A percentile compares a stretch with the other conserved stretches of the same genome.
These are phyloP conservation scores for Ramaria rubella DNA, from an alignment of 768 basidiomycete species.

Conservation along the genomic window DNA sequence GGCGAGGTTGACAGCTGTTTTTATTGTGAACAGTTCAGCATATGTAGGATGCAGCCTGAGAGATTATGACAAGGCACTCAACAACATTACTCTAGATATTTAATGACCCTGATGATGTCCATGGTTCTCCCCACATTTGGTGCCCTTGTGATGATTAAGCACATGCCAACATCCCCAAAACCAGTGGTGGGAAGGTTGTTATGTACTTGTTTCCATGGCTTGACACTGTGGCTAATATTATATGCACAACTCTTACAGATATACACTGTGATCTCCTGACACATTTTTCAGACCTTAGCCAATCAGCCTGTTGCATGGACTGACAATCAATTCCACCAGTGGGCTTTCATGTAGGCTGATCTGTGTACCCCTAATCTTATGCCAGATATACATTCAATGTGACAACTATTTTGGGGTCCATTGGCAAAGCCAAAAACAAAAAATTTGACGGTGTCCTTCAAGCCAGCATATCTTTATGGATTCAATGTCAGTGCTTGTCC, in stretches of 20 bases:
- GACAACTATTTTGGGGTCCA: conserved; percentile 34
- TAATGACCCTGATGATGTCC: too few species aligned
- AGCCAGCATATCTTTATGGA: conserved; percentile 49
- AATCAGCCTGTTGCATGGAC: conserved; percentile 51
- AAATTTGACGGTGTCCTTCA: conserved; percentile 46
- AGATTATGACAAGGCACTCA: too few species aligned
- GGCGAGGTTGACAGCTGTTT: too few species aligned
- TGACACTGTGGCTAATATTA: conserved; percentile 53
- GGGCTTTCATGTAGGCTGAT: not conserved
- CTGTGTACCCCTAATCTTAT: not conserved
- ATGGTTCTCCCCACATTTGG: too few species aligned
- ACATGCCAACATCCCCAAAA: too few species aligned
- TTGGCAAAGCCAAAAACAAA: conserved; percentile 24
- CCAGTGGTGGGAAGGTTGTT: too few species aligned
- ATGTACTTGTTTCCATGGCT: too few species aligned
- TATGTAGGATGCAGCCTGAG: too few species aligned
- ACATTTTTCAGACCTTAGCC: conserved; percentile 35
- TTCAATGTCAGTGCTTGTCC: conserved; percentile 45
- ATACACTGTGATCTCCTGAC: not conserved
- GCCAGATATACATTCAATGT: conserved; percentile 43
- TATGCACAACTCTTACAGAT: conserved; percentile 19
- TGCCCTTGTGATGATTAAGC: too few species aligned
- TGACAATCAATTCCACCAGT: conserved; percentile 49
- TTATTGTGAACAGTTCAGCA: too few species aligned
- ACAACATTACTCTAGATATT: too few species aligned